These are phyloP conservation scores for Symbiodinium pilosum DNA, from an alignment of 73 alveolate genomes.

Conservation along the genomic window DNA sequence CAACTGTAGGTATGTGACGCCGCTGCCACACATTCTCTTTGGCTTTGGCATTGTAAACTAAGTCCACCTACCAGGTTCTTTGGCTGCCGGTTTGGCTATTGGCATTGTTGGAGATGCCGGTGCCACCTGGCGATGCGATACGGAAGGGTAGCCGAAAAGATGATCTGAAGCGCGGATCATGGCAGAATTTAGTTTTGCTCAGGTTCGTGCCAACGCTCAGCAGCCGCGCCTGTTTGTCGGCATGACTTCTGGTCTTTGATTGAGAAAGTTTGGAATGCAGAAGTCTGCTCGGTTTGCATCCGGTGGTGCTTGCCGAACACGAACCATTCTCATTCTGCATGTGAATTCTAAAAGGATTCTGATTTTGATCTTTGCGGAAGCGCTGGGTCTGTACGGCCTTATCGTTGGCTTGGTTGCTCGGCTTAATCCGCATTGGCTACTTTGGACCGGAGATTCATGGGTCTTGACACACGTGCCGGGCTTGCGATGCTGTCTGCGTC, in stretches of 20 bases:
- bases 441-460: neutral
- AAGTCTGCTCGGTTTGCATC: neutral
- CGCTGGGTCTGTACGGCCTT: conserved; percentile 97
- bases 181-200: conserved; percentile 99
- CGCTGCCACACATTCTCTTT: too few species aligned
- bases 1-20: too few species aligned
- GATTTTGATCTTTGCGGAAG: conserved; percentile 94
- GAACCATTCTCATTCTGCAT: too few species aligned
- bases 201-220: conserved; percentile 99
- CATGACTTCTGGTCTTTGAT: conserved; percentile 47
- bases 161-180: conserved; percentile 95
- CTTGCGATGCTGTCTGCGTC: too few species aligned
- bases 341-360: too few species aligned
- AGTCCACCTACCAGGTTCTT: conserved; percentile 97
- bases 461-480: too few species aligned
- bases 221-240: conserved; percentile 99
- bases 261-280: neutral
- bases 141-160: too few species aligned
- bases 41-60: conserved; percentile 99
- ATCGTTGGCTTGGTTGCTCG: conserved; percentile 96
- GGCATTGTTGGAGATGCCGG: conserved; percentile 99
- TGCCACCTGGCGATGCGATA: conserved; percentile 94
- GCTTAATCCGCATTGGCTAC: neutral
- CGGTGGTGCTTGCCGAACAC: too few species aligned
- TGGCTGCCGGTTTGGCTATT: conserved; percentile 99